Evolutionary conservation across 177 flowering plant genomes (phyloP).

Genomic region (Vitis hybrid): DNA sequence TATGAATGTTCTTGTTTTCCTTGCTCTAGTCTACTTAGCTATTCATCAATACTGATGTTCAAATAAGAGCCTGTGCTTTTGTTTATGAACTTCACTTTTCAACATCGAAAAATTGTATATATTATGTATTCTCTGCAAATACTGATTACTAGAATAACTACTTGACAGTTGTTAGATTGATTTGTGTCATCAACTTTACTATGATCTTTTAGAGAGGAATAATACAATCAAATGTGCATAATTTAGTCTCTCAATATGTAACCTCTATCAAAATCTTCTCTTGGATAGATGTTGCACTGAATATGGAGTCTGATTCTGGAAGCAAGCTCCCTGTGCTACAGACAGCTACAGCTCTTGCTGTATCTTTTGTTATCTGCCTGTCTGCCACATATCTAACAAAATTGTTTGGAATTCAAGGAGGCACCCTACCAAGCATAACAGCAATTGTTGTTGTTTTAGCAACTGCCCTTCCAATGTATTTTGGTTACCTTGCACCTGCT

Average conservation of each 20-base stretch:
- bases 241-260: background rate
- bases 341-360: slow-evolving; percentile 69
- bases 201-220: background rate
- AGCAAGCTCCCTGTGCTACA: slow-evolving; percentile 52
- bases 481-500: slow-evolving; percentile 71
- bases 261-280: background rate
- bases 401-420: slow-evolving; percentile 50
- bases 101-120: background rate
- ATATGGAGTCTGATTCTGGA: slow-evolving; percentile 27
- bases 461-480: slow-evolving; percentile 53
- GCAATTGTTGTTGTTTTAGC: slow-evolving; percentile 69
- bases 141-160: background rate
- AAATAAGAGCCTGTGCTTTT: background rate
- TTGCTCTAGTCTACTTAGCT: background rate
- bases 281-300: slow-evolving; percentile 40
- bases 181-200: background rate
- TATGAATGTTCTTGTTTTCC: background rate
- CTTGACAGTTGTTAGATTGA: background rate
- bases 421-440: slow-evolving; percentile 64
- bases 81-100: background rate
- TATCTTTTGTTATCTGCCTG: slow-evolving; percentile 71
- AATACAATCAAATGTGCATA: background rate
- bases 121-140: background rate
- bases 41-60: background rate
- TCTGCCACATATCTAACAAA: slow-evolving; percentile 38